Base-by-base conservation (phyloP, 495 filamentous ascomycete species). In the Rostrohypoxylon terebratum region DNA sequence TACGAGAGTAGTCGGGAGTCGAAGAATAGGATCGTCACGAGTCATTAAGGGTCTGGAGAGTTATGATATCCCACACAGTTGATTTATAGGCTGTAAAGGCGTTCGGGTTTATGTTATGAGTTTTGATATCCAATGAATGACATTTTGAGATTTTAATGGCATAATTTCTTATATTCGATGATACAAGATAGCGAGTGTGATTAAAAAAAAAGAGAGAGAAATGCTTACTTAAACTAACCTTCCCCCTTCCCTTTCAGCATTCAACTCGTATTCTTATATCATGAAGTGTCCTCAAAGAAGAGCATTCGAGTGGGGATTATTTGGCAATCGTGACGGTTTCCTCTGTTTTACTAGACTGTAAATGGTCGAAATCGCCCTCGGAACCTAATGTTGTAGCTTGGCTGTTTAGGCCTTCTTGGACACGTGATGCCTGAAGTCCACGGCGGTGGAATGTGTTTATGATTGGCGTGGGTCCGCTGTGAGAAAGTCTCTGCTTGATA, bases 91-190 rank as follows among this genome's bases (percentile, higher is more conserved):
- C 28, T 0, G 1, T 6, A 0, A 7, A 1, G 48, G 48, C 21
- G 48, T 31, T 55, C 20, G n/a, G 28, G 31, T 34, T 54, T 34
- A 1, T 20, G 10, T 38, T 7, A 20, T 21, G 51, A 55, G 4
- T n/a, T 36, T 33, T 31, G 48, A 53, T 53, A 53, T 53, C 48
- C 48, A 53, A 53, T 53, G 48, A n/a, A 31, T 31, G 11, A 31
- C 31, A 13, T 53, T 31, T 31, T n/a, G 31, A 6, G 14, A 31
- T 53, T 6, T 36, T 33, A 10, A 23, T 55, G 11, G 28, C 14
- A 9, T 31, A 18, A 20, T 20, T 36, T 9, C 0, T 20, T 36
- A 55, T 16, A 55, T 28, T 28, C 16, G 8, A 5, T 18, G 5
- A 25, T 50, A 25, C 23, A n/a, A 1, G 11, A 6, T 13, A 31